phyloP scores from a whole-genome alignment of 179 eudicot species.

The Spinacia oleracea region DNA sequence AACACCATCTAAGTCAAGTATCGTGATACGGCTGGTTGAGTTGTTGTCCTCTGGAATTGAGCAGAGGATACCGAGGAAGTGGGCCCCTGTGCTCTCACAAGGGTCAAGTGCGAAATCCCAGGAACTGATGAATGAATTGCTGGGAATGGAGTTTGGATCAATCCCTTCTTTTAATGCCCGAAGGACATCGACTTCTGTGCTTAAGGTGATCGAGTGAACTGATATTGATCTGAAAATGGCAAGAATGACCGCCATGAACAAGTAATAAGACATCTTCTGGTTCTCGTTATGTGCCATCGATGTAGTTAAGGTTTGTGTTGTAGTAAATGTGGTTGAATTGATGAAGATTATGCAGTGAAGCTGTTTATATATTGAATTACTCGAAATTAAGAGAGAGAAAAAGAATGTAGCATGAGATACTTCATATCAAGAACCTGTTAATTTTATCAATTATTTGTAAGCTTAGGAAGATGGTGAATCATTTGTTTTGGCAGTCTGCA shows the following conservation, averaged over 20 bases:
- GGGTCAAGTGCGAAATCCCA: conserved; percentile 71
- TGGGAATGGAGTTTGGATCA: conserved; percentile 57
- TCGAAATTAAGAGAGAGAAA: conserved; percentile 10
- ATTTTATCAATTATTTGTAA: conserved; percentile 22
- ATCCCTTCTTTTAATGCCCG: conserved; percentile 45
- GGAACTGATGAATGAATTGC: conserved; percentile 45
- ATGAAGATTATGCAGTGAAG: conserved; percentile 12
- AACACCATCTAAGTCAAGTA: conserved; percentile 51
- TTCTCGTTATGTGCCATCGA: conserved; percentile 20
- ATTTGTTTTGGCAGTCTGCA: conserved; percentile 26
- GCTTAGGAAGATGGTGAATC: conserved; percentile 28
- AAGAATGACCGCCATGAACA: conserved; percentile 14
- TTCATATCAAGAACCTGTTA: conserved; percentile 34
- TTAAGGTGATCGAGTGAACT: conserved; percentile 34
- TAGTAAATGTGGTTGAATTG: conserved; percentile 8
- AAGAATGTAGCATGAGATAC: conserved; percentile 17
- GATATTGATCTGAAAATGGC: conserved; percentile 20
- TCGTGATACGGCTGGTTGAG: conserved; percentile 43
- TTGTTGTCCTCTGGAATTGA: conserved; percentile 46
- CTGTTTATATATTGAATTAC: conserved; percentile 17
- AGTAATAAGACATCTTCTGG: conserved; percentile 12
- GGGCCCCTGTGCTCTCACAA: conserved; percentile 55
- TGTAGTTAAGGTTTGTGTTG: neutral
- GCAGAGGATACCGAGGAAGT: conserved; percentile 66
- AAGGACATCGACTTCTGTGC: conserved; percentile 55